Base-by-base conservation (phyloP, 768 basidiomycete genomes). In the Lentinula edodes region DNA sequence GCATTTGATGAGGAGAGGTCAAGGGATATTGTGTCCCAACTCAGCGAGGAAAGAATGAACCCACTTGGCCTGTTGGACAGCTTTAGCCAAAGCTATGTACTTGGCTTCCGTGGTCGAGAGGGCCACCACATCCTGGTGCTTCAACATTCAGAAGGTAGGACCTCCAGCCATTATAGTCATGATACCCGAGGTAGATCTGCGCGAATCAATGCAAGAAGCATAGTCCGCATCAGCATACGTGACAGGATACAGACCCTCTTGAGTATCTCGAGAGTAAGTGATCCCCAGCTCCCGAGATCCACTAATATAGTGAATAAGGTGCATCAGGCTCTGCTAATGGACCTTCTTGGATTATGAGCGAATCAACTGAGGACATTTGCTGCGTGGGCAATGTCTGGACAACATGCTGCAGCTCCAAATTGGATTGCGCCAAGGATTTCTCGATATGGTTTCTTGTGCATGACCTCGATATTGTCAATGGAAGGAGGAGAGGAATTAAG, bases 401-500 rank as follows among this genome's bases (percentile, higher is more conserved):
- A 1, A 15, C 58, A 60, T 1, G 58, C 32, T 35, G 16, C 53
- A 7, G 51, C 48, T 23, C 58, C 48, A 28, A 60, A 60, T 12
- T 60, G 58, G 3, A 64, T 28, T 3, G 38, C 51, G 5, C 64
- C 62, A 5, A 65, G 43, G 0, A 63, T 43, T 28, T 48, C 18
- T 32, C 35, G 20, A 15, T 63, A 65, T 9, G 59, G 64, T n/a
- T 60, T 63, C 45, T 61, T 48, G 5, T 7, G 13, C 65, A 64
- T 63, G 48, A 62, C 58, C 0, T 64, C 56, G 18, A 58, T 63
- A 6, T 50, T 39, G n/a, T 16, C 41, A 8, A 18, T 50, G 4
- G 61, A 57, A 2, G 23, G 10, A 0, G 34, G 20, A 23, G 48
- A 28, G 18, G 7, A 13, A 9, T 62, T 51, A 6, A 71, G 59